phyloP scores from a whole-genome alignment of 345 rosid species.

The Salix suchowensis region DNA sequence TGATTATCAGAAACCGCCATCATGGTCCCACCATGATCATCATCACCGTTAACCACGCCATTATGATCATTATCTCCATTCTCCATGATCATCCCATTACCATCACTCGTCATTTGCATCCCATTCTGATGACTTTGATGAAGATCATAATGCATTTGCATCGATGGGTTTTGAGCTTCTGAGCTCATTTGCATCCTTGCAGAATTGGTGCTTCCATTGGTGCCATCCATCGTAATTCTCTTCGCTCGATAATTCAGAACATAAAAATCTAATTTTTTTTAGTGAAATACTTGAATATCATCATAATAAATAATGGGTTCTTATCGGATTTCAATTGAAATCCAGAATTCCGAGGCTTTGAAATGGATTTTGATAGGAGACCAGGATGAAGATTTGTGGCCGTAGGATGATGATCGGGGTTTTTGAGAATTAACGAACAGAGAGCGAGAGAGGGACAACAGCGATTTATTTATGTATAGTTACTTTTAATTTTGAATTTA shows the following conservation, averaged over 20 bases:
- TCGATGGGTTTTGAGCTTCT: slow-evolving; percentile 38
- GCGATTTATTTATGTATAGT: too few relatives aligned
- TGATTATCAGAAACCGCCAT: not conserved
- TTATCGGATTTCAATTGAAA: not conserved
- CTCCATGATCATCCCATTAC: slow-evolving; percentile 30
- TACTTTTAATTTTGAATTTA: too few relatives aligned
- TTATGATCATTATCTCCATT: slow-evolving; percentile 32
- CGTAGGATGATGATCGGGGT: not conserved
- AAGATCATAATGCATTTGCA: slow-evolving; percentile 30
- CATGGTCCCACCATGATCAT: too few relatives aligned
- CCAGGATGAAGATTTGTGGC: not conserved
- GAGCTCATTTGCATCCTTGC: slow-evolving; percentile 32
- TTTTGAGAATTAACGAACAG: not conserved
- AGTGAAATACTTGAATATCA: not conserved
- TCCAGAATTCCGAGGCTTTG: too few relatives aligned
- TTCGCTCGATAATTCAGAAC: not conserved
- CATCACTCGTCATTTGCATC: slow-evolving; percentile 40
- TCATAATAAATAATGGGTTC: not conserved
- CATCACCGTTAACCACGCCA: slow-evolving; percentile 25
- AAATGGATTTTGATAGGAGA: not conserved
- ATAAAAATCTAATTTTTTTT: not conserved
- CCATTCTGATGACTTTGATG: slow-evolving; percentile 29
- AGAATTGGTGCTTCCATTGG: slow-evolving; percentile 30
- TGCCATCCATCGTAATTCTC: slow-evolving; percentile 36
- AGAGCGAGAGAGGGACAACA: too few relatives aligned